Evolutionary conservation across 2,329 filamentous ascomycete genomes (phyloP).

Genomic region (Sclerotinia trifoliorum): DNA sequence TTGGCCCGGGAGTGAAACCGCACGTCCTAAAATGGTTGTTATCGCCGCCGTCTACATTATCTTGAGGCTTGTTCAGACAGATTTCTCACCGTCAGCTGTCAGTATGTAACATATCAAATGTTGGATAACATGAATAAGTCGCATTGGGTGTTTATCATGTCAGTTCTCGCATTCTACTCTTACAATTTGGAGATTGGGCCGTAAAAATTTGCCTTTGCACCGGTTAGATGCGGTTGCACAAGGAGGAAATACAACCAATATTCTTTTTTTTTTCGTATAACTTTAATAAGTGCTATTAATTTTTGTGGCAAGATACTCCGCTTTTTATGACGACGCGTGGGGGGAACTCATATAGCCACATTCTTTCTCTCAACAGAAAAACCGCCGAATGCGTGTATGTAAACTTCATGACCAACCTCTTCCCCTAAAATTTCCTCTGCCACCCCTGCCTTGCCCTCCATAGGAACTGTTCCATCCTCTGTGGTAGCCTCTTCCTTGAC

Average conservation of each 20-base stretch:
- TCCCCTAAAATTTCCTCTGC: constrained; percentile 36
- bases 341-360: constrained; percentile 14
- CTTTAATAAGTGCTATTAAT: constrained; percentile 24
- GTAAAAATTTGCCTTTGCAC: constrained; percentile 9
- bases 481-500: constrained; percentile 30
- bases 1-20: constrained; percentile 2
- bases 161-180: constrained; percentile 18
- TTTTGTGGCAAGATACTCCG: constrained; percentile 21
- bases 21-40: constrained; percentile 3
- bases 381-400: neutral
- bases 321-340: constrained; percentile 22
- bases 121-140: constrained; percentile 4
- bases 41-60: constrained; percentile 12
- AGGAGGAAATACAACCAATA: neutral
- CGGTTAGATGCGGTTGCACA: constrained; percentile 22
- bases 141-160: constrained; percentile 10
- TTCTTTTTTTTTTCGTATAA: neutral
- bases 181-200: neutral
- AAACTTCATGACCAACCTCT: constrained; percentile 30
- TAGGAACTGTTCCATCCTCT: constrained; percentile 33
- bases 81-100: constrained; percentile 7
- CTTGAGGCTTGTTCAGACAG: constrained; percentile 5
- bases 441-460: constrained; percentile 29
- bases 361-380: neutral
- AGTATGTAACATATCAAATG: constrained; percentile 7